A percentile compares a stretch with the other conserved stretches of the same genome.
phyloP scores from a whole-genome alignment of 2,329 filamentous ascomycete genomes.

The Penicillium sp. region DNA sequence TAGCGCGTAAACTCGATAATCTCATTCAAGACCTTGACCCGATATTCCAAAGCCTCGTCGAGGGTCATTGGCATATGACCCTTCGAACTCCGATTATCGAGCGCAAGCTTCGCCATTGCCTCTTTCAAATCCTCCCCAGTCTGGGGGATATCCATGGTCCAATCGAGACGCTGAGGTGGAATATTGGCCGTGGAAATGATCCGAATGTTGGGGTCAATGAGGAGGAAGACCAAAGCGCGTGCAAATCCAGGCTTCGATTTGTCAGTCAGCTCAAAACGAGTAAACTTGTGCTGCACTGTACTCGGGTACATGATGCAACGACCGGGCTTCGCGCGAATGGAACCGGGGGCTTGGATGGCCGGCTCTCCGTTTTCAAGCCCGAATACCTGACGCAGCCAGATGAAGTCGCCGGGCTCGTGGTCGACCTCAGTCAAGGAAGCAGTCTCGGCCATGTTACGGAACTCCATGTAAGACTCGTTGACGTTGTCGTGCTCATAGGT shows the following conservation, averaged over 20 bases:
- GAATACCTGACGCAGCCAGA: slow-evolving; percentile 34
- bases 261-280: slow-evolving; percentile 54
- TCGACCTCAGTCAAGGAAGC: slow-evolving; percentile 33
- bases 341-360: slow-evolving; percentile 27
- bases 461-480: slow-evolving; percentile 53
- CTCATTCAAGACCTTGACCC: slow-evolving; percentile 28
- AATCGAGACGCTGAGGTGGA: slow-evolving; percentile 54
- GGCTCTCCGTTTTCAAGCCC: slow-evolving; percentile 29
- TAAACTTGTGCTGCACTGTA: slow-evolving; percentile 55
- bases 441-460: slow-evolving; percentile 48
- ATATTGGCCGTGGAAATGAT: slow-evolving; percentile 58
- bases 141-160: slow-evolving; percentile 37
- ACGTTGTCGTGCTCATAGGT: slow-evolving; percentile 66
- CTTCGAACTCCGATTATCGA: slow-evolving; percentile 24
- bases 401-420: slow-evolving; percentile 31
- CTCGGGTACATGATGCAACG: slow-evolving; percentile 30
- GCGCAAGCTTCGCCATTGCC: slow-evolving; percentile 20
- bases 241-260: slow-evolving; percentile 54
- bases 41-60: slow-evolving; percentile 41
- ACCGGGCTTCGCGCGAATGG: slow-evolving; percentile 19
- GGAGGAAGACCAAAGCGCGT: slow-evolving; percentile 58
- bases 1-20: slow-evolving; percentile 29
- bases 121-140: slow-evolving; percentile 18
- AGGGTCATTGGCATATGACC: slow-evolving; percentile 35
- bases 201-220: slow-evolving; percentile 59